A percentile compares a stretch with the other conserved stretches of the same genome.
These are phyloP conservation scores for Phycomyces blakesleeanus DNA, from an alignment of 192 early-diverging fungal species.

Conservation along the genomic window DNA sequence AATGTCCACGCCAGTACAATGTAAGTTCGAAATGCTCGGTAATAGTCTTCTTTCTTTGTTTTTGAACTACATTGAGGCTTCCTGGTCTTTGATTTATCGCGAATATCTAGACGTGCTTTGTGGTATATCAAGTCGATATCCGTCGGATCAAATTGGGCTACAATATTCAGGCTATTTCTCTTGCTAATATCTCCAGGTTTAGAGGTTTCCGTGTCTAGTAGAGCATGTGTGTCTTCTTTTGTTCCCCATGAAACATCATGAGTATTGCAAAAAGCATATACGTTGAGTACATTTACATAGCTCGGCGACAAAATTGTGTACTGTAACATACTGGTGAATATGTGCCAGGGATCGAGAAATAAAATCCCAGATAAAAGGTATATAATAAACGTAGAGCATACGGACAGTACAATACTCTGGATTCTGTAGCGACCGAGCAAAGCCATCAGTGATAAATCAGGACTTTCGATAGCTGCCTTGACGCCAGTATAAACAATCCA, in stretches of 20 bases:
- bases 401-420: slow-evolving; percentile 74
- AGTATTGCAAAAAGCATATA: slow-evolving; percentile 91
- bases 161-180: not conserved
- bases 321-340: slow-evolving; percentile 79
- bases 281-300: slow-evolving; percentile 80
- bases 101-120: slow-evolving; percentile 58
- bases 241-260: slow-evolving; percentile 69
- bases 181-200: not conserved
- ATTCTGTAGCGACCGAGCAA: slow-evolving; percentile 51
- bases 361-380: slow-evolving; percentile 72
- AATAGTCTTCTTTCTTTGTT: slow-evolving; percentile 82
- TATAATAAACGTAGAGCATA: slow-evolving; percentile 75
- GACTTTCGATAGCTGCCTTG: slow-evolving; percentile 46
- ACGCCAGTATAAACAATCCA: slow-evolving; percentile 53
- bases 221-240: slow-evolving; percentile 1
- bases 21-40: slow-evolving; percentile 78
- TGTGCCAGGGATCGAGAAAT: slow-evolving; percentile 87
- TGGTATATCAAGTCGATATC: slow-evolving; percentile 77
- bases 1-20: slow-evolving; percentile 82
- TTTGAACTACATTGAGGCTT: slow-evolving; percentile 52
- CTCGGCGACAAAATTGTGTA: slow-evolving; percentile 77
- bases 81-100: slow-evolving; percentile 37
- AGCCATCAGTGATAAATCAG: slow-evolving; percentile 32
- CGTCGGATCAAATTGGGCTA: slow-evolving; percentile 25
- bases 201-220: too few relatives aligned